These are phyloP conservation scores for Crithidia expoeki DNA, from an alignment of 208 protist genomes.

Conservation along the genomic window DNA sequence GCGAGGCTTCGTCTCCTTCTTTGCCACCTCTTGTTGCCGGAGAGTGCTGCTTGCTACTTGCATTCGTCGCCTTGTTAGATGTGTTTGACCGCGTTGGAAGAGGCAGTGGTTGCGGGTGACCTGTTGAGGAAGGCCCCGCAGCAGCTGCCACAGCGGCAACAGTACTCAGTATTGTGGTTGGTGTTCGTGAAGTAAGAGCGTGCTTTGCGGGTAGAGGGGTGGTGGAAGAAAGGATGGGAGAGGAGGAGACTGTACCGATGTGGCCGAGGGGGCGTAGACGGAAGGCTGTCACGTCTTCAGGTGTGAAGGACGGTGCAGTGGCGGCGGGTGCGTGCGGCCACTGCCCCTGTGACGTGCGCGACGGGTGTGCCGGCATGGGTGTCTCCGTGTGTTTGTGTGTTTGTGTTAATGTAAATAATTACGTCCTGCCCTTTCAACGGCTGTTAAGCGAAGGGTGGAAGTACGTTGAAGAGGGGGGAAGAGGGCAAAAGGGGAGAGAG, in stretches of 20 bases:
- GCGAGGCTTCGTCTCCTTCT: not conserved
- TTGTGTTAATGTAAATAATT: not conserved
- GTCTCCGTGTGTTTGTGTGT: not conserved
- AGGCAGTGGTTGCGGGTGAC: not conserved
- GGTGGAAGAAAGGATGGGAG: not conserved
- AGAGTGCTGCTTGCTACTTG: not conserved
- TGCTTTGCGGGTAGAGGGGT: not conserved
- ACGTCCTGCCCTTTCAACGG: no score
- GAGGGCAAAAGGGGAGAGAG: no score
- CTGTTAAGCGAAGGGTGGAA: no score
- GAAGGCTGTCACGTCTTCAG: slow-evolving; percentile 16
- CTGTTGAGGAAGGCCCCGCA: not conserved
- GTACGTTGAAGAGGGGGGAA: no score
- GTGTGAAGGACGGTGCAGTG: not conserved
- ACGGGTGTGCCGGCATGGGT: slow-evolving; percentile 19
- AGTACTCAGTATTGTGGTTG: no score
- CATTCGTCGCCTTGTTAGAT: not conserved
- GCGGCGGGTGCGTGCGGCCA: not conserved
- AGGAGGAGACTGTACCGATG: not conserved
- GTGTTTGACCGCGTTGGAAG: not conserved
- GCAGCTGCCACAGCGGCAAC: no score
- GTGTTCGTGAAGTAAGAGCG: not conserved
- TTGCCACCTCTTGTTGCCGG: not conserved
- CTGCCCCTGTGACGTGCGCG: not conserved
- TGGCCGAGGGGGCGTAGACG: slow-evolving; percentile 16